Percentiles rank a stretch among this genome's conserved stretches.
Conservation (phyloP, 1,284 basidiomycete genomes). For the Entoloma clypeatum region DNA sequence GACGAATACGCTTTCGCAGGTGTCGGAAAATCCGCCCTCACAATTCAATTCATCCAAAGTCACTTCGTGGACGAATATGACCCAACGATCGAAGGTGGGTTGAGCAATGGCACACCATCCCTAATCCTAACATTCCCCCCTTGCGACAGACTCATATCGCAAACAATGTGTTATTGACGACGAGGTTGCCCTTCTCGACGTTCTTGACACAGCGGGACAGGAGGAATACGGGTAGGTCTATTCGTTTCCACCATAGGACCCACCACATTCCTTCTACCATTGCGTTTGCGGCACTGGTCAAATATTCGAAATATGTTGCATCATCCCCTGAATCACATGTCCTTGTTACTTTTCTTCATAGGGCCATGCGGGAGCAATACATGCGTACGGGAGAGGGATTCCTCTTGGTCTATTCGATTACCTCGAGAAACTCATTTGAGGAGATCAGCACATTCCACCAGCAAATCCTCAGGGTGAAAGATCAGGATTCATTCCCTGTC, state of each 20-base stretch:
- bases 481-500: slow-evolving; percentile 97
- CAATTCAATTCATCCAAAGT: slow-evolving; percentile 96
- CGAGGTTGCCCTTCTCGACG: slow-evolving; percentile 95
- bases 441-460: slow-evolving; percentile 98
- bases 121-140: slow-evolving; percentile 3
- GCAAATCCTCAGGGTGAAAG: slow-evolving; percentile 95
- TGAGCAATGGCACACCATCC: slow-evolving; percentile 5
- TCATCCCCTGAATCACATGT: background rate
- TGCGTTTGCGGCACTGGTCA: background rate
- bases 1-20: slow-evolving; percentile 43
- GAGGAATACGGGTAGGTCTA: slow-evolving; percentile 93
- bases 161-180: slow-evolving; percentile 98
- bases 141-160: slow-evolving; percentile 79
- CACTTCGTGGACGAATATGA: slow-evolving; percentile 99
- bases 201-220: slow-evolving; percentile 98
- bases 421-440: slow-evolving; percentile 96
- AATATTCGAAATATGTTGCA: background rate
- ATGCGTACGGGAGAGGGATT: slow-evolving; percentile 98
- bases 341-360: slow-evolving; percentile 29
- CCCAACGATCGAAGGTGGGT: slow-evolving; percentile 89
- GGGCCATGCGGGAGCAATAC: slow-evolving; percentile 97
- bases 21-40: slow-evolving; percentile 95
- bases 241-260: slow-evolving; percentile 10
- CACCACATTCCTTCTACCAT: slow-evolving; percentile 2
- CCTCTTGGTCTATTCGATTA: slow-evolving; percentile 98